Conservation (phyloP, 495 filamentous ascomycete genomes). For the Filosporella fistucella region DNA sequence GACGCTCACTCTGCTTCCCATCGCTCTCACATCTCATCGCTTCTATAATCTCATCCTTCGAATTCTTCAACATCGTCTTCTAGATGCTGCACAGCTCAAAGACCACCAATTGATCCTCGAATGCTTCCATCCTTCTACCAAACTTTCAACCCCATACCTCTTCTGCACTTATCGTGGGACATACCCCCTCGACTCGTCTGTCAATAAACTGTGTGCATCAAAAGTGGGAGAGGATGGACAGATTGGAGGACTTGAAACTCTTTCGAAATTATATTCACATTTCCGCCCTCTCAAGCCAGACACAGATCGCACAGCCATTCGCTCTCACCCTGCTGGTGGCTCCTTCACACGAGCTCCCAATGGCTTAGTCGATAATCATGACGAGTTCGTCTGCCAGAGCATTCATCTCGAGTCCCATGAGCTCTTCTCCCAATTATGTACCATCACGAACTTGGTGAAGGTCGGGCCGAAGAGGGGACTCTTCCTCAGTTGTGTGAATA, state of each 20-base stretch:
- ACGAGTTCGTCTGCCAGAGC: constrained; percentile 45
- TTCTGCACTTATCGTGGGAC: constrained; percentile 52
- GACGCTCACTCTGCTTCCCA: background rate
- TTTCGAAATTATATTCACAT: constrained; percentile 29
- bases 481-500: constrained; percentile 55
- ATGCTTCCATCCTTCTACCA: constrained; percentile 68
- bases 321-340: constrained; percentile 20
- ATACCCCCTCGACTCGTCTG: constrained; percentile 56
- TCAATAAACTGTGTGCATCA: constrained; percentile 10
- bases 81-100: constrained; percentile 46
- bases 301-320: background rate
- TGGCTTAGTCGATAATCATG: constrained; percentile 13
- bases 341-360: constrained; percentile 22
- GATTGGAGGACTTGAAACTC: constrained; percentile 35
- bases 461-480: constrained; percentile 51
- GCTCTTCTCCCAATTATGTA: constrained; percentile 66
- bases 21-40: background rate
- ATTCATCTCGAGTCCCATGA: constrained; percentile 63
- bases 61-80: constrained; percentile 61
- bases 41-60: constrained; percentile 39
- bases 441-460: constrained; percentile 66
- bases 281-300: constrained; percentile 13
- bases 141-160: constrained; percentile 61
- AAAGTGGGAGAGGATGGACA: background rate
- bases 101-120: constrained; percentile 68